Conservation (phyloP, 257 asterid species). For the Jasminum sambac region DNA sequence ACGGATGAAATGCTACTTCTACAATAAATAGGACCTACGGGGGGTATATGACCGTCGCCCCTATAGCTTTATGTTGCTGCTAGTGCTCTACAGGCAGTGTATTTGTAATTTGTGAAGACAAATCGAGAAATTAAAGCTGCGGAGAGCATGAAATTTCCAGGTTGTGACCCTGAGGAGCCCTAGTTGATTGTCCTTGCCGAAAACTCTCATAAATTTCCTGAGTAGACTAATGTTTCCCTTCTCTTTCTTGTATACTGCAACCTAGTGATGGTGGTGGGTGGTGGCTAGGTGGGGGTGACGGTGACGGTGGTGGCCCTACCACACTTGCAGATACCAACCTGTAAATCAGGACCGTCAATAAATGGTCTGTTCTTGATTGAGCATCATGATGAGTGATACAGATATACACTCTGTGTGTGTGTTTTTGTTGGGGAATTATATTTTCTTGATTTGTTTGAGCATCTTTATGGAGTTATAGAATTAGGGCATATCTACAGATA, state of each 20-base stretch:
- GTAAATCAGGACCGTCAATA: constrained; percentile 5
- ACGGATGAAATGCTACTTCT: no score
- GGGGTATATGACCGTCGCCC: no score
- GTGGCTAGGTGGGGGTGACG: background rate
- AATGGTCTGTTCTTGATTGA: background rate
- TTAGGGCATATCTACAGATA: background rate
- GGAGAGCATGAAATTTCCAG: no score
- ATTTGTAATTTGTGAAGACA: no score
- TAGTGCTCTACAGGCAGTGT: no score
- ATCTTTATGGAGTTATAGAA: background rate
- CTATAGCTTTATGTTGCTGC: no score
- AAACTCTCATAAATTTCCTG: constrained; percentile 9
- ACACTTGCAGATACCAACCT: constrained; percentile 18
- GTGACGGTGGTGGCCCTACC: constrained; percentile 22
- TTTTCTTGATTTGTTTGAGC: constrained; percentile 1
- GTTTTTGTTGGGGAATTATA: background rate
- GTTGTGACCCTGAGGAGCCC: constrained; percentile 26
- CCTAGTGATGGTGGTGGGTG: constrained; percentile 9
- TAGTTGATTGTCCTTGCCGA: constrained; percentile 10
- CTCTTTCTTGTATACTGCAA: constrained; percentile 18
- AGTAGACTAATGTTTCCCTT: constrained; percentile 21
- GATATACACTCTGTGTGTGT: background rate
- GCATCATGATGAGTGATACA: background rate
- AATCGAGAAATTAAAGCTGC: no score
- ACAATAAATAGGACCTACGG: no score